Evolutionary conservation across 1,284 basidiomycete genomes (phyloP).

Genomic region (Malassezia slooffiae): DNA sequence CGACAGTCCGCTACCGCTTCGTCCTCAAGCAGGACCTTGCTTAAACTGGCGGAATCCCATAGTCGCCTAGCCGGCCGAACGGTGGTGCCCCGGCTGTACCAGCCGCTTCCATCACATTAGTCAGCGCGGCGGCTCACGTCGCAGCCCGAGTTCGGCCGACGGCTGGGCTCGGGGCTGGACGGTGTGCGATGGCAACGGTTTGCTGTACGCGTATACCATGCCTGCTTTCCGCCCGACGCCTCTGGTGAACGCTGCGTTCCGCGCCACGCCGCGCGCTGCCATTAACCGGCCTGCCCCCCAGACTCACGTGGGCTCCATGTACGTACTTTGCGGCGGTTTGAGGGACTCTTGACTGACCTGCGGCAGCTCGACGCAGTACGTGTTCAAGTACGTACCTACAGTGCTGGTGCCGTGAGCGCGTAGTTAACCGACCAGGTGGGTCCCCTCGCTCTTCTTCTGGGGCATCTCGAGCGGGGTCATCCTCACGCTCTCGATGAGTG

Average conservation of each 20-base stretch:
- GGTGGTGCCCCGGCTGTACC: no score
- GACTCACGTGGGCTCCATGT: constrained; percentile 13
- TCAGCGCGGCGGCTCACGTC: no score
- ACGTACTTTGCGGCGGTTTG: constrained; percentile 1
- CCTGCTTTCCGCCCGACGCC: constrained; percentile 13
- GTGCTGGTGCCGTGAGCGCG: not conserved
- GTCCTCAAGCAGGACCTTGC: constrained; percentile 34
- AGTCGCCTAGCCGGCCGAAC: no score
- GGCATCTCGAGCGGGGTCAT: constrained; percentile 6
- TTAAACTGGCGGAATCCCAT: no score
- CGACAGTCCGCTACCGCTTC: constrained; percentile 27
- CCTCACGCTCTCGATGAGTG: constrained; percentile 11
- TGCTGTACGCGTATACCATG: no score
- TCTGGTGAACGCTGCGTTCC: constrained; percentile 7
- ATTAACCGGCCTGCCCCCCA: constrained; percentile 7
- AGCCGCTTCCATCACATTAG: no score
- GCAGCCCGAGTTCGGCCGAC: no score
- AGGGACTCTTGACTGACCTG: not conserved
- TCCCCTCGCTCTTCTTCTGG: constrained; percentile 14
- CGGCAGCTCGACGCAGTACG: constrained; percentile 7
- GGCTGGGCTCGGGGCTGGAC: no score
- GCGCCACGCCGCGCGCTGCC: constrained; percentile 6
- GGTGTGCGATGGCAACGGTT: no score
- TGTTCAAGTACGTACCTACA: constrained; percentile 10
- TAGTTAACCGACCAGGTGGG: constrained; percentile 14